Evolutionary conservation across 352 stramenopile genomes (phyloP).

Genomic region (Pythium dissimile): DNA sequence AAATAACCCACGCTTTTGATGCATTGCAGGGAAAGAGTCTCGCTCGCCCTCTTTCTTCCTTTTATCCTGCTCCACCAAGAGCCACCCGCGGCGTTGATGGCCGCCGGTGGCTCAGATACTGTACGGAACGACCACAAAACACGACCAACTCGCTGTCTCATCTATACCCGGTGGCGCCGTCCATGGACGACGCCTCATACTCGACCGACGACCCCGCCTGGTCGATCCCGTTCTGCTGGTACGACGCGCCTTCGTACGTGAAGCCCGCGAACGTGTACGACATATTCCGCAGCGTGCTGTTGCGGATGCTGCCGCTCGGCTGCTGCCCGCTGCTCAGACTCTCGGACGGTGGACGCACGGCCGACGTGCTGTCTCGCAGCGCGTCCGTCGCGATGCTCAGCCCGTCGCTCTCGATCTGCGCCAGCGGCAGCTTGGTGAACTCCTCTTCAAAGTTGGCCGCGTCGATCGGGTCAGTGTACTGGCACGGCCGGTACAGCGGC

Average conservation of each 20-base stretch:
- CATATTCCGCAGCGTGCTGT: constrained; percentile 72
- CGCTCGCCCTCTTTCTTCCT: too few relatives aligned
- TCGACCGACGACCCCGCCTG: constrained; percentile 10
- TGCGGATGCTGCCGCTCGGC: constrained; percentile 28
- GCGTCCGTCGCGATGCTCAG: constrained; percentile 58
- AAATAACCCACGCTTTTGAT: too few relatives aligned
- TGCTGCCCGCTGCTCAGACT: not conserved
- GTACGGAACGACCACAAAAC: not conserved
- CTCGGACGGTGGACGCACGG: constrained; percentile 18
- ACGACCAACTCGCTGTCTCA: not conserved
- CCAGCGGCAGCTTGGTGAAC: constrained; percentile 73
- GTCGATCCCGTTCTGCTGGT: constrained; percentile 21
- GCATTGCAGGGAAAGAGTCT: too few relatives aligned
- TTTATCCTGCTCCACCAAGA: too few relatives aligned
- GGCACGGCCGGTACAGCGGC: constrained; percentile 76
- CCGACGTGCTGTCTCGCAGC: constrained; percentile 11
- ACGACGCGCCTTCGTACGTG: constrained; percentile 72
- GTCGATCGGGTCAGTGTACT: constrained; percentile 81
- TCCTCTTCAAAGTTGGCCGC: constrained; percentile 84
- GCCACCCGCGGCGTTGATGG: too few relatives aligned
- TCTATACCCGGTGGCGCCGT: constrained; percentile 19
- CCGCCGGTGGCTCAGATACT: constrained; percentile 2
- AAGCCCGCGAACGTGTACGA: constrained; percentile 86
- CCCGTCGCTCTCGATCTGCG: constrained; percentile 62
- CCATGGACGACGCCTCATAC: constrained; percentile 14